Percentiles rank a stretch among this genome's conserved stretches.
Evolutionary conservation across 148 eudicot species (phyloP).

Genomic region (Oxyria digyna): DNA sequence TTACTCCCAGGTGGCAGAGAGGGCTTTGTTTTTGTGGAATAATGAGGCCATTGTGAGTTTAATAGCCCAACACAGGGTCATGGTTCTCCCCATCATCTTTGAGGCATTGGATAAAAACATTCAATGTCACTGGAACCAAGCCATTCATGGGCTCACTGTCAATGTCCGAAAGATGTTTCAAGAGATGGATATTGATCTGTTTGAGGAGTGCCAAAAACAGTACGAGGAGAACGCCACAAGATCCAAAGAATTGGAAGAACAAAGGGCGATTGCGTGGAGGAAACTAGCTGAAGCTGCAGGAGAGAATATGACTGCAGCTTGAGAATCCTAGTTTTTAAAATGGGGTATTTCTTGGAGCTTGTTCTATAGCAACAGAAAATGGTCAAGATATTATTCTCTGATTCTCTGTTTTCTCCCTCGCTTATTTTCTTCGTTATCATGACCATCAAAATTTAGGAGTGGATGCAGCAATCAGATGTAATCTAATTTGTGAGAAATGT

Average conservation of each 20-base stretch:
- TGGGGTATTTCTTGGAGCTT: neutral
- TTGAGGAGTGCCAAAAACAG: constrained; percentile 49
- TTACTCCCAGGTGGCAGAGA: constrained; percentile 57
- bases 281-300: constrained; percentile 45
- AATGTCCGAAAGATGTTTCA: constrained; percentile 66
- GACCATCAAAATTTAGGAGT: neutral
- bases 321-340: neutral
- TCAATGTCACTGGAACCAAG: constrained; percentile 67
- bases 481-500: neutral
- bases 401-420: neutral
- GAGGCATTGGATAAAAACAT: constrained; percentile 67
- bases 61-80: constrained; percentile 49
- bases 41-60: constrained; percentile 64
- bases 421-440: neutral
- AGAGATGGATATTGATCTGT: constrained; percentile 56
- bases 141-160: constrained; percentile 52
- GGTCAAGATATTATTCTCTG: neutral
- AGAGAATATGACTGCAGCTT: constrained; percentile 28
- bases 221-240: constrained; percentile 37
- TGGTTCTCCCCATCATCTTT: constrained; percentile 55
- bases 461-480: neutral
- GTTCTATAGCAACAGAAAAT: neutral
- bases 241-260: constrained; percentile 35
- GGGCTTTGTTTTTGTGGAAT: constrained; percentile 66
- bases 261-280: constrained; percentile 43